Base-by-base conservation (phyloP, 1,139 yeast genomes). In the Kodamaea fungicola region DNA sequence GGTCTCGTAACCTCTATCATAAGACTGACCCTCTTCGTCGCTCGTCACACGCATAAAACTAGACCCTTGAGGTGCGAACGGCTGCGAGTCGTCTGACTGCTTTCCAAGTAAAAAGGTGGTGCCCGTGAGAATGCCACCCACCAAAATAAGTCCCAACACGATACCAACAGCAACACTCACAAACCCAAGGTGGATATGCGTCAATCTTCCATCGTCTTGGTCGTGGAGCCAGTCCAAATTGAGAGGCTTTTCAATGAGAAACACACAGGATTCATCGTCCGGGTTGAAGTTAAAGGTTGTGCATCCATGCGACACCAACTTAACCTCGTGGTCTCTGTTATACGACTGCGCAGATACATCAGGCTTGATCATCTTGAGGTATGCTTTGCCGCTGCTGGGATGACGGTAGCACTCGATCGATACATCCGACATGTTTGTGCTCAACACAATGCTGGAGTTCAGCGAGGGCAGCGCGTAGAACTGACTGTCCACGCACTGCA, bases 81-180 rank as follows among this genome's bases (percentile, higher is more conserved):
- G 41, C 40, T 42, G 49, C 30, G 24, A 33, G 16, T 28, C 40
- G 12, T 32, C 42, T 19, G 12, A 36, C 23, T 25, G 35, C 30
- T 33, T 35, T 12, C 67, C 62, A 7, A 64, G 50, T 39, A 61
- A 62, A 31, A 57, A 45, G 19, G 64, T 48, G 2, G 64, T 50
- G 1, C 57, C 52, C 23, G 62, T 44, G 49, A 64, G 50, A 1
- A 67, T 51, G 2, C 54, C 50, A 2, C 69, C 70, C 46, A 67
- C 64, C 7, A 65, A 41, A 3, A 77, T 50, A 30, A 79, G 62
- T 0, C 92, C 90, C 8, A 81, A 51, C 1, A 83, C 60, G 4
- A 83, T 62, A 4, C 92, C 94, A 21, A 83, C 58, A 1, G 83
- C 81, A 30, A 83, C 64, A 22, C 90, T 83, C 8, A 81, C 68